Base-by-base conservation (phyloP, 1,284 basidiomycete species). In the Mycosarcoma mackinlayi region DNA sequence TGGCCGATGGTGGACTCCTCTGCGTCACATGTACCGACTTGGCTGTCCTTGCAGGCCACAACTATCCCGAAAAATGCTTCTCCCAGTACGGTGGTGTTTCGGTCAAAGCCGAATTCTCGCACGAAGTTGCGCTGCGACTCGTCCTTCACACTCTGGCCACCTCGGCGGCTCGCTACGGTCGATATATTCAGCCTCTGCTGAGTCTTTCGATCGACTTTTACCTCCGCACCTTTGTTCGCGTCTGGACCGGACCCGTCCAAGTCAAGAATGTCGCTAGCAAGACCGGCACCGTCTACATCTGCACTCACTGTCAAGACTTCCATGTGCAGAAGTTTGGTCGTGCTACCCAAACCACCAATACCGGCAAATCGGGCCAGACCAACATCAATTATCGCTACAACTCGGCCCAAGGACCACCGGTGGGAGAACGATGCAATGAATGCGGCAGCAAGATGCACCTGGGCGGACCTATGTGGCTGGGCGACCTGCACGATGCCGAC, bases 181-280 rank as follows among this genome's bases (percentile, higher is more conserved):
- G 93, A 42, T 91, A 90, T 79, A 93, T 98, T 69, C 88, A 92
- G 70, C 95, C 95, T 1, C 84, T 97, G n/a, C 83, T 98, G 7
- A 94, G 91, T 0, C 86, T 99, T 33, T 95, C 93, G 11, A 97
- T 99, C 81, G 96, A 98, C 81, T 99, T 98, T 82, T 98, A 99
- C 83, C 90, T 97, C 24, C 90, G 96, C 7, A 83, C 98, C 14
- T 99, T 98, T 79, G 88, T 98, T 10, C 88, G 90, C 14, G 86
- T 99, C 5, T 86, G 88, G 67, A 87, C 89, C 0, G 86, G 89
- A 1, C 90, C 93, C 0, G 85, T 90, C n/a, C 90, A 94, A 81
- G 94, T 95, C 31, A 98, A 99, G 84, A 90, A 89, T 65, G 84
- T 88, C 3, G 86, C 79, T 1, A 52, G 57, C 54, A 62, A 76